phyloP scores from a whole-genome alignment of 2,329 filamentous ascomycete species.

The Pseudogymnoascus sp. region DNA sequence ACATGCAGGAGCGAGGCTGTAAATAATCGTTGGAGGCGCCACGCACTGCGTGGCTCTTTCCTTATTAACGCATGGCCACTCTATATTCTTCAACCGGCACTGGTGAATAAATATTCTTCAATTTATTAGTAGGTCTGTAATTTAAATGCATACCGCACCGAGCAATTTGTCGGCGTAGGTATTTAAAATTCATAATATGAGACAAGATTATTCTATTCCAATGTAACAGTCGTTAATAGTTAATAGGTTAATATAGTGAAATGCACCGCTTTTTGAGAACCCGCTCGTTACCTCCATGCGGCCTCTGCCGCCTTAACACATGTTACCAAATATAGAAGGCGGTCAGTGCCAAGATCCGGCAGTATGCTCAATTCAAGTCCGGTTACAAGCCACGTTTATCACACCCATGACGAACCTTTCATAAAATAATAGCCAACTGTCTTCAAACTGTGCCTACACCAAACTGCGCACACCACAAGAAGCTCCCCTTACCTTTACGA shows the following conservation, averaged over 20 bases:
- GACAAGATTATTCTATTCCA: neutral
- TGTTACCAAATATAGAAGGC: slow-evolving; percentile 1
- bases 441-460: neutral
- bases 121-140: neutral
- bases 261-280: neutral
- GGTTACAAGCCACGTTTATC: slow-evolving; percentile 10
- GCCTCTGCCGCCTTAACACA: slow-evolving; percentile 1
- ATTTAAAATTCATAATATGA: too few relatives aligned
- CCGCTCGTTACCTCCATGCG: neutral
- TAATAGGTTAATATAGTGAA: neutral
- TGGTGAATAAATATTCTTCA: too few relatives aligned
- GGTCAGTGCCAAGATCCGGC: neutral
- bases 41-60: neutral
- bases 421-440: neutral
- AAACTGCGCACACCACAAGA: slow-evolving; percentile 1
- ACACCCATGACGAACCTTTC: slow-evolving; percentile 6
- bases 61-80: neutral
- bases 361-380: slow-evolving; percentile 4
- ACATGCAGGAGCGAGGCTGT: slow-evolving; percentile 5
- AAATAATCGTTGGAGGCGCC: neutral
- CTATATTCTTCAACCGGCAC: neutral
- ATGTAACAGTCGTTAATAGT: neutral
- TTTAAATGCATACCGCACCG: neutral
- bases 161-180: neutral
- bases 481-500: neutral